Evolutionary conservation across 192 early-diverging fungal genomes (phyloP).

Genomic region (Coemansia sp.): DNA sequence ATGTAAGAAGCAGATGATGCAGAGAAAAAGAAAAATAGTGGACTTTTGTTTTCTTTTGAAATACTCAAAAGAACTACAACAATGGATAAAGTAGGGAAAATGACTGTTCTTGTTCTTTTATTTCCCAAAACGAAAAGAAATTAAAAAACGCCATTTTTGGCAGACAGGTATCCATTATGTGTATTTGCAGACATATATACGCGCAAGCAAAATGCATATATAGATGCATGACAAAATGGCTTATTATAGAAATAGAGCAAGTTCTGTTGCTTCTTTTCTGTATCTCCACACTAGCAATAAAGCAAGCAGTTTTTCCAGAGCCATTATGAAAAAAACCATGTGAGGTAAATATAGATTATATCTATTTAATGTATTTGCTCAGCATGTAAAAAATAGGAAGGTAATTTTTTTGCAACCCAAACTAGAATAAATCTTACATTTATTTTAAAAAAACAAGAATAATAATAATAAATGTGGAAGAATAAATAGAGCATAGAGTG

Average conservation of each 20-base stretch:
- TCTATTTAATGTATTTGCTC: no score
- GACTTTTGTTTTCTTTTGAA: constrained; percentile 1
- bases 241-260: neutral
- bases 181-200: neutral
- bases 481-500: no score
- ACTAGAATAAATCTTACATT: no score
- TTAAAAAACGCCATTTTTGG: constrained; percentile 10
- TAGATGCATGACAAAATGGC: neutral
- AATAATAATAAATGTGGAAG: no score
- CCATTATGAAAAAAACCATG: no score
- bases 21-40: constrained; percentile 5
- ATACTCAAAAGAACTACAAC: neutral
- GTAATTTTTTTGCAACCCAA: no score
- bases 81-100: constrained; percentile 2
- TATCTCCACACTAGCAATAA: neutral
- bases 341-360: no score
- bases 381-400: no score
- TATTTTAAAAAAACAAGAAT: no score
- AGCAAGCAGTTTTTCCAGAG: neutral
- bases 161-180: neutral
- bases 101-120: constrained; percentile 6
- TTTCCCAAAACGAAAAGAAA: constrained; percentile 6
- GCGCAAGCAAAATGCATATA: neutral
- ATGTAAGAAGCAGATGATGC: constrained; percentile 10
- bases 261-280: neutral